Conservation (phyloP, 305 asterid species). For the Plantago coronopus region DNA sequence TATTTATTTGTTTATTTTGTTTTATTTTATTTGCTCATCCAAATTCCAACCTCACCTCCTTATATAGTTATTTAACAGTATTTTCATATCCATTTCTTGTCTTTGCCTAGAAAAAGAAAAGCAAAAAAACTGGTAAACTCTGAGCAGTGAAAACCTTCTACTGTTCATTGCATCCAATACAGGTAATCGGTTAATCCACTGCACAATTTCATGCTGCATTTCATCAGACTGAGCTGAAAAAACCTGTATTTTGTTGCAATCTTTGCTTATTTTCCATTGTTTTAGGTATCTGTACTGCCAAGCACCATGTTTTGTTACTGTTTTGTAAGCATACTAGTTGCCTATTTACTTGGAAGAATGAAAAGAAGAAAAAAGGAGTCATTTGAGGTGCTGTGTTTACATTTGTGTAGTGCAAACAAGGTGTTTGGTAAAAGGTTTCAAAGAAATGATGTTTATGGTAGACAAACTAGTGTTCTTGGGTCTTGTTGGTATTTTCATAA, state of each 20-base stretch:
- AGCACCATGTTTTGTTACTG: no score
- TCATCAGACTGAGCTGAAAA: not conserved
- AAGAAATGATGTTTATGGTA: constrained; percentile 16
- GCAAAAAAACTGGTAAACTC: constrained; percentile 20
- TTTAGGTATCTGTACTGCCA: no score
- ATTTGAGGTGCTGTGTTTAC: not conserved
- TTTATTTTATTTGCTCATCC: no score
- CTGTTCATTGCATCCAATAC: constrained; percentile 29
- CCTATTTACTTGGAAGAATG: no score
- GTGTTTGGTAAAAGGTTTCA: constrained; percentile 16
- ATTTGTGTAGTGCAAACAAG: constrained; percentile 1
- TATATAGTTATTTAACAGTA: not conserved
- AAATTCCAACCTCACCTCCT: no score
- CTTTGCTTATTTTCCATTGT: no score
- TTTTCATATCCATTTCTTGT: constrained; percentile 1
- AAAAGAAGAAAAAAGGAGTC: not conserved
- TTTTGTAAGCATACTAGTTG: no score
- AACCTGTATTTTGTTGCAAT: no score
- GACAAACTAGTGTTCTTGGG: constrained; percentile 24
- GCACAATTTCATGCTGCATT: constrained; percentile 27
- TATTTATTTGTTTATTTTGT: no score
- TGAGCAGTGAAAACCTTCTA: constrained; percentile 21
- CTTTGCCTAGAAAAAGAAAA: constrained; percentile 20
- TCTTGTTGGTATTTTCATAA: constrained; percentile 29
- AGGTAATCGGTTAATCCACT: constrained; percentile 22